A percentile compares a stretch with the other conserved stretches of the same genome.
phyloP scores from a whole-genome alignment of 2,329 filamentous ascomycete species.

The Venturia carpophila region DNA sequence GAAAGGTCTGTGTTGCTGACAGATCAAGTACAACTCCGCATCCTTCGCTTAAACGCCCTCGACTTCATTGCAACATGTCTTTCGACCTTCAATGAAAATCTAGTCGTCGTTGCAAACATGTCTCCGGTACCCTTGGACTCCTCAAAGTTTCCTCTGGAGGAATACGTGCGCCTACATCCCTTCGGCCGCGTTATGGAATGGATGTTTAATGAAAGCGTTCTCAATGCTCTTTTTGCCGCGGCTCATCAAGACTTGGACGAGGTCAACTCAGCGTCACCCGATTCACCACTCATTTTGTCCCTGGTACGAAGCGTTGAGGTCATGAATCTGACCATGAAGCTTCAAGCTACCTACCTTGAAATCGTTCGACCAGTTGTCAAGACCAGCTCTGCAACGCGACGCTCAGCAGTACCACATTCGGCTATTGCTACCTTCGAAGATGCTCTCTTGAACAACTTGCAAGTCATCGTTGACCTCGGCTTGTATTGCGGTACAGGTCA shows the following conservation, averaged over 20 bases:
- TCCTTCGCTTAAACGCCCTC: slow-evolving; percentile 72
- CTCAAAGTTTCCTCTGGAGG: slow-evolving; percentile 61
- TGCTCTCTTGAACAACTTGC: slow-evolving; percentile 72
- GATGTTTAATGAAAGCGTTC: slow-evolving; percentile 89
- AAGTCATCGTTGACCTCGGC: slow-evolving; percentile 72
- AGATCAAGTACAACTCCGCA: slow-evolving; percentile 60
- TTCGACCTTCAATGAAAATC: slow-evolving; percentile 84
- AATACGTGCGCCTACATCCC: slow-evolving; percentile 81
- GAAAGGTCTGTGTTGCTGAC: slow-evolving; percentile 56
- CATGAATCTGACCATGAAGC: slow-evolving; percentile 71
- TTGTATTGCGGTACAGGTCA: slow-evolving; percentile 82
- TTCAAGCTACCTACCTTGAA: slow-evolving; percentile 87
- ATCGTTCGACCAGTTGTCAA: slow-evolving; percentile 75
- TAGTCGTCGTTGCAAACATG: slow-evolving; percentile 76
- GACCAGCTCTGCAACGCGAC: slow-evolving; percentile 51
- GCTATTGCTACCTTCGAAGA: slow-evolving; percentile 89
- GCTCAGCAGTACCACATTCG: slow-evolving; percentile 59
- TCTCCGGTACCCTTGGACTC: slow-evolving; percentile 68
- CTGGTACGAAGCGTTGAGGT: slow-evolving; percentile 76
- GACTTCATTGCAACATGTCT: slow-evolving; percentile 76
- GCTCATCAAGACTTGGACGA: slow-evolving; percentile 69
- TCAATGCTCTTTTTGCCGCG: slow-evolving; percentile 67
- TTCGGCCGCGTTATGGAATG: slow-evolving; percentile 96
- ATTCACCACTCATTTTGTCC: slow-evolving; percentile 74
- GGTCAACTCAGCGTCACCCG: slow-evolving; percentile 62